Evolutionary conservation across 345 rosid species (phyloP), one percentile per base, ranked within the genome.

Genomic region (Eucalyptus rudis): DNA sequence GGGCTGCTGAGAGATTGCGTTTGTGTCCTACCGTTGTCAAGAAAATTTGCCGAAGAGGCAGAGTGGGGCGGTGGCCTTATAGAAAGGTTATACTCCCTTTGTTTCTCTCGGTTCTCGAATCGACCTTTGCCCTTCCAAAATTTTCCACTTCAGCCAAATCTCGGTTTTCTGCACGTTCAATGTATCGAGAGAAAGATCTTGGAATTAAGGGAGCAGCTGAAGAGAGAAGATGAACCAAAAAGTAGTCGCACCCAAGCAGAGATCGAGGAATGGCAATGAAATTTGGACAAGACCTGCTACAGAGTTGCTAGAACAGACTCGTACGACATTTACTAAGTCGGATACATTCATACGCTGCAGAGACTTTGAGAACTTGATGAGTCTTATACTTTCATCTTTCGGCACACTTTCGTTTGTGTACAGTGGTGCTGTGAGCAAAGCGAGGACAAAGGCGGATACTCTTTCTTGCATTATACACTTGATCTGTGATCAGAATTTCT

Each of bases 21-120:
- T n/a, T 95, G 83, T 94, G 96, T 64, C 93, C 94, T 15, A 95
- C 97, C 13, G 95, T 94, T 12, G 92, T 95, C 56, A 94, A 94
- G 90, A 95, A 91, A 91, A 92, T 91, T 81, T 94, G 96, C 89
- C 88, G 95, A 29, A 87, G 52, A 87, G 89, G 52, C 17, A 92
- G 92, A 3, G 20, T 93, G 81, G 19, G 4, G 15, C 90, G 98
- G 24, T 96, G 98, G 97, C 97, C 95, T 5, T 86, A 93, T 36
- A 90, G 96, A 88, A 94, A 94, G 95, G 96, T 96, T 25, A 22
- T 52, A 33, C 88, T 10, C 40, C 29, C 7, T 49, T 29, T 43
- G 62, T 6, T 8, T 43, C 79, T 68, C 54, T 52, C n/a, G 25
- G 19, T 84, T 62, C 17, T 33, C 17, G 3, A 12, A 71, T 83